Percentiles rank a stretch among this genome's conserved stretches.
Evolutionary conservation across 768 basidiomycete genomes (phyloP).

Genomic region (Leccinum rimulosum): DNA sequence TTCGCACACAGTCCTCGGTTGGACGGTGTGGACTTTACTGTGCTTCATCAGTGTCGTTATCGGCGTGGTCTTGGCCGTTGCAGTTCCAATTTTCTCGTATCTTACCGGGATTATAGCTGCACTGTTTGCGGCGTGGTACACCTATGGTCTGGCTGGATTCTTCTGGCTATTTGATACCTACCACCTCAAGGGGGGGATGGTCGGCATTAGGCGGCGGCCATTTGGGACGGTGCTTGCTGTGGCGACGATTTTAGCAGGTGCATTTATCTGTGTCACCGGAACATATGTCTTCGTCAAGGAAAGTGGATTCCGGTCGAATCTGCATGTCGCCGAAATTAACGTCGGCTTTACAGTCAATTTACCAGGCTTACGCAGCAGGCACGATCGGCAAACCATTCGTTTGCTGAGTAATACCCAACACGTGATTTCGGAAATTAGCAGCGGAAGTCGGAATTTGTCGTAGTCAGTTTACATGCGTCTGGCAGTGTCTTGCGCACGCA

Average conservation of each 20-base stretch:
- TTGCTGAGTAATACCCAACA: slow-evolving; percentile 15
- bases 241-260: slow-evolving; percentile 39
- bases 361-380: slow-evolving; percentile 37
- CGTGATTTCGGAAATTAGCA: slow-evolving; percentile 14
- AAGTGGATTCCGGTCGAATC: slow-evolving; percentile 4
- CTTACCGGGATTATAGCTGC: slow-evolving; percentile 52
- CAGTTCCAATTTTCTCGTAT: slow-evolving; percentile 55
- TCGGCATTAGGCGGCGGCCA: slow-evolving; percentile 33
- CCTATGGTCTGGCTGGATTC: slow-evolving; percentile 50
- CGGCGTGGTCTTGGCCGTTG: slow-evolving; percentile 47
- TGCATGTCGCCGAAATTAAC: slow-evolving; percentile 1
- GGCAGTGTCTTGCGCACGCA: background rate
- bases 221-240: slow-evolving; percentile 35
- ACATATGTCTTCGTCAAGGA: slow-evolving; percentile 54
- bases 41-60: slow-evolving; percentile 36
- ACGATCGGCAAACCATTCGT: slow-evolving; percentile 48
- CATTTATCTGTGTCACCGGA: slow-evolving; percentile 41
- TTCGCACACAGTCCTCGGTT: slow-evolving; percentile 48
- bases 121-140: slow-evolving; percentile 59
- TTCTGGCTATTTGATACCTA: slow-evolving; percentile 54
- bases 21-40: slow-evolving; percentile 45
- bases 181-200: slow-evolving; percentile 38
- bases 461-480: slow-evolving; percentile 14
- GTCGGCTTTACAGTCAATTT: slow-evolving; percentile 38
- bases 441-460: slow-evolving; percentile 12